Percentiles rank a stretch among this genome's conserved stretches.
These are phyloP conservation scores for Neurospora hispaniola DNA, from an alignment of 495 filamentous ascomycete species.

Conservation along the genomic window DNA sequence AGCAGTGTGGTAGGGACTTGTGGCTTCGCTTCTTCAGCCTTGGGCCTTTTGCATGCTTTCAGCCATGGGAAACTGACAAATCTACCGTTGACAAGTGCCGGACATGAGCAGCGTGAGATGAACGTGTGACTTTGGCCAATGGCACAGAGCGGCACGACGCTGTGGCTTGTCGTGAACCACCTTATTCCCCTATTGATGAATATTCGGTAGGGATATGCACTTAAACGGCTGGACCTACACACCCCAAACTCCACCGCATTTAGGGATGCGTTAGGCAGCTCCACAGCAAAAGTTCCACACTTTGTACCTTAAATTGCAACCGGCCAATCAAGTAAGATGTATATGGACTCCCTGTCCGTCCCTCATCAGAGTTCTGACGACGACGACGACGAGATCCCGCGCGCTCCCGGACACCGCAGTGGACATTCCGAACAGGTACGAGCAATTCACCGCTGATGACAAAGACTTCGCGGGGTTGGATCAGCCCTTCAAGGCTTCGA, in stretches of 20 bases:
- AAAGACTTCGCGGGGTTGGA: not conserved
- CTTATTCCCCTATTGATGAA: not conserved
- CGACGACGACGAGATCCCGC: not conserved
- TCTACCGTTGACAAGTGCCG: not conserved
- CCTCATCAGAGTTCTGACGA: not conserved
- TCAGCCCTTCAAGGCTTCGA: not conserved
- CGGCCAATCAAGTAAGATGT: not conserved
- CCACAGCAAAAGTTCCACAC: not conserved
- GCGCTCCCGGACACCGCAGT: not conserved
- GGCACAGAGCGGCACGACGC: not conserved
- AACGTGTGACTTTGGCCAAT: not conserved
- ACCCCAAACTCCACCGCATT: not conserved
- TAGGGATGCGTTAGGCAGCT: not conserved
- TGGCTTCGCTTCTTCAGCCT: not conserved
- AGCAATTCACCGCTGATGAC: not conserved
- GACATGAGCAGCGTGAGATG: not conserved
- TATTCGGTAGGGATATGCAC: not conserved
- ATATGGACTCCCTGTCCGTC: not conserved
- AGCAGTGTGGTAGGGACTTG: not conserved
- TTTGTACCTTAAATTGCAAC: not conserved
- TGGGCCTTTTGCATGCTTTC: not conserved
- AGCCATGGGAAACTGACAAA: not conserved
- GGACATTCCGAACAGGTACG: not conserved
- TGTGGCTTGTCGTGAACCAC: not conserved
- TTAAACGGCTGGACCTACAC: not conserved